These are phyloP conservation scores for Rutstroemia sp. DNA, from an alignment of 2,329 filamentous ascomycete species.

Conservation along the genomic window DNA sequence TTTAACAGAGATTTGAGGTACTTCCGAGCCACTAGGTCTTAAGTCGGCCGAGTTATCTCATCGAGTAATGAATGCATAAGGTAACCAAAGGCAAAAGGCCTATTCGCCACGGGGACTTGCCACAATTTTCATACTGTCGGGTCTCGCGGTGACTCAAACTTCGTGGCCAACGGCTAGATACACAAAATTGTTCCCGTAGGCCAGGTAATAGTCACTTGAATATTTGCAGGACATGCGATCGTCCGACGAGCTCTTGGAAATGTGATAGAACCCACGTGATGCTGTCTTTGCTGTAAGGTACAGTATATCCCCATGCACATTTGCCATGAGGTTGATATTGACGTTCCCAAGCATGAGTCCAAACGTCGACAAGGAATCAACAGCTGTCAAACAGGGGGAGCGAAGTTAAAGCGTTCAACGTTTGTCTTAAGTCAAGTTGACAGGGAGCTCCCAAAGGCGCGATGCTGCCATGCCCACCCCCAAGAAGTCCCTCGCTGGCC, in stretches of 20 bases:
- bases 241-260: conserved; percentile 3
- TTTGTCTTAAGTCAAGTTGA: conserved; percentile 1
- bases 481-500: conserved; percentile 1
- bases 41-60: neutral
- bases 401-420: conserved; percentile 8
- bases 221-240: neutral
- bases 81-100: neutral
- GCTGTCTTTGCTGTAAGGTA: conserved; percentile 13
- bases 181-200: conserved; percentile 3
- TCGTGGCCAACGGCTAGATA: conserved; percentile 6
- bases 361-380: conserved; percentile 7
- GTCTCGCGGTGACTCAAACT: conserved; percentile 7
- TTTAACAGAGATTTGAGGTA: conserved; percentile 7
- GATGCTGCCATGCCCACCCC: neutral
- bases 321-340: conserved; percentile 21
- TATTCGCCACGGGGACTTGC: conserved; percentile 3
- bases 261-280: neutral
- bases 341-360: conserved; percentile 16
- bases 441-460: neutral
- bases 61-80: conserved; percentile 1
- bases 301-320: conserved; percentile 1
- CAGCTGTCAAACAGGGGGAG: conserved; percentile 19
- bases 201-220: conserved; percentile 8
- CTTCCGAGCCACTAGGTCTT: neutral
- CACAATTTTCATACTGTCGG: conserved; percentile 1